These are phyloP conservation scores for Nannochloropsis salina DNA, from an alignment of 108 stramenopile genomes.

Conservation along the genomic window DNA sequence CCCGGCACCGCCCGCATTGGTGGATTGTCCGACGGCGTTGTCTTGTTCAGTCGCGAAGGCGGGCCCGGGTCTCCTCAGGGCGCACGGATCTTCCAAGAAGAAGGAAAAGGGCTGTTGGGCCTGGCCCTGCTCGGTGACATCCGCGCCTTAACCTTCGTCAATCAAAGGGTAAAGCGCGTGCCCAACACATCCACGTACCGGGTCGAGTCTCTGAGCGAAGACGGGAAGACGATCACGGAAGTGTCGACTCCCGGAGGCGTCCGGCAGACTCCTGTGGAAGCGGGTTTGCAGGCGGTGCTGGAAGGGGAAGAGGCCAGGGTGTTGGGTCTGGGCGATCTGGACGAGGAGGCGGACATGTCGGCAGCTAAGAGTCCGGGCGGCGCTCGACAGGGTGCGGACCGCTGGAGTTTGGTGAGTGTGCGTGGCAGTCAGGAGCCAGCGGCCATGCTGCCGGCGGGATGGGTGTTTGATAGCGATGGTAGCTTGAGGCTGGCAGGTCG, in stretches of 20 bases:
- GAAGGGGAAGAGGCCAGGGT: background rate
- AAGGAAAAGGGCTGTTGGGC: background rate
- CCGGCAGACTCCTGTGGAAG: background rate
- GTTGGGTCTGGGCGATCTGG: background rate
- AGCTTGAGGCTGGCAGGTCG: background rate
- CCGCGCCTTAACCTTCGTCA: background rate
- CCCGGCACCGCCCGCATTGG: slow-evolving; percentile 16
- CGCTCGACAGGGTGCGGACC: background rate
- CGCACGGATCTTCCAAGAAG: background rate
- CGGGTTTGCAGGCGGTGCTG: background rate
- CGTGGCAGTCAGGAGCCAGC: background rate
- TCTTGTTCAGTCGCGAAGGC: background rate
- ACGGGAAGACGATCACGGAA: background rate
- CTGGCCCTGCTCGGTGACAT: background rate
- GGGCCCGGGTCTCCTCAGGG: background rate
- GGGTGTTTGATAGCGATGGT: background rate
- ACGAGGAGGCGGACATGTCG: background rate
- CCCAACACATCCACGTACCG: background rate
- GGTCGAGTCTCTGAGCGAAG: background rate
- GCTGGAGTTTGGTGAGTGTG: slow-evolving; percentile 14
- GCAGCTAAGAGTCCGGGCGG: background rate
- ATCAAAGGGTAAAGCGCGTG: background rate
- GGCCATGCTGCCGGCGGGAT: background rate
- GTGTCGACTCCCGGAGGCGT: background rate
- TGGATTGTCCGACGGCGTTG: background rate